Evolutionary conservation across 2,329 filamentous ascomycete species (phyloP).

Genomic region (Trichoderma guizhouense): DNA sequence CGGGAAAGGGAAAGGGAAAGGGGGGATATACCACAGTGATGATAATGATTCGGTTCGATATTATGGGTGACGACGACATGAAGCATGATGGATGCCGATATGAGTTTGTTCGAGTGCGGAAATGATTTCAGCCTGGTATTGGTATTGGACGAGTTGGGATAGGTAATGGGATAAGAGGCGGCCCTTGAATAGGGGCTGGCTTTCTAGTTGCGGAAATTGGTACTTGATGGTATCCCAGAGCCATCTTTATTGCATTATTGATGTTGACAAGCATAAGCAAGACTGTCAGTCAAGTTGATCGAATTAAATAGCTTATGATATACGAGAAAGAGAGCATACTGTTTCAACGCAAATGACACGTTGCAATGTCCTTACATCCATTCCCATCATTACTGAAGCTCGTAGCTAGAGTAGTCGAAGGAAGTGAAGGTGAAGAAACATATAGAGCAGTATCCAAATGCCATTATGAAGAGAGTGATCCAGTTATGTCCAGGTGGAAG

Average conservation of each 20-base stretch:
- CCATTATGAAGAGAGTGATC: background rate
- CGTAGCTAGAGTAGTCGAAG: background rate
- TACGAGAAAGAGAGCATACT: background rate
- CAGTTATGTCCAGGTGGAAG: rapidly evolving
- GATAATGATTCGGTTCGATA: background rate
- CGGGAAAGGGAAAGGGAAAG: background rate
- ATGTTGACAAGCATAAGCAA: background rate
- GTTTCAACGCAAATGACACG: background rate
- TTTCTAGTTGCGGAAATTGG: background rate
- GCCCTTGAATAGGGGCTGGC: background rate
- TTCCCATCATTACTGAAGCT: background rate
- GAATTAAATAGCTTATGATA: background rate
- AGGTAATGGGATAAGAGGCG: background rate
- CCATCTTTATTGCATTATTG: background rate
- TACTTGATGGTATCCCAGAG: background rate
- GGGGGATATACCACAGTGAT: background rate
- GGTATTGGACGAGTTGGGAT: background rate
- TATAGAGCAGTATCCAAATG: background rate
- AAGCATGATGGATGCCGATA: background rate
- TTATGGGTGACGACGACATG: background rate
- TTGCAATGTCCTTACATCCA: background rate
- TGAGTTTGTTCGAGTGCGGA: background rate
- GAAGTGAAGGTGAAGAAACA: background rate
- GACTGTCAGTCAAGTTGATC: background rate
- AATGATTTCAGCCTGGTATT: background rate